phyloP scores from a whole-genome alignment of 192 early-diverging fungal species.

The Chytriomyces sp. region DNA sequence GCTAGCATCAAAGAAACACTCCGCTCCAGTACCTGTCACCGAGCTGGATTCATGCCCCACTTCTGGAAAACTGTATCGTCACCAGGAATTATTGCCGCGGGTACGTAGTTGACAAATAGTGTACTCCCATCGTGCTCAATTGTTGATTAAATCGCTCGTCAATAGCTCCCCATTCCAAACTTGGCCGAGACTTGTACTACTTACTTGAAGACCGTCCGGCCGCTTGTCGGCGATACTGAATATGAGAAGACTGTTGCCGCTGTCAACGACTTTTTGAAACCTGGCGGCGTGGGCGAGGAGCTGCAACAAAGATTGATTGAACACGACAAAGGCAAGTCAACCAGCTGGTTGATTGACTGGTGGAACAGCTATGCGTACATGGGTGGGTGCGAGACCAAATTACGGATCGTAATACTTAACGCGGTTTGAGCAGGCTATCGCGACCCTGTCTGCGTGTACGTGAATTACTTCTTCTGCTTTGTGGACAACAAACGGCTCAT shows the following conservation, averaged over 20 bases:
- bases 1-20: neutral
- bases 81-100: neutral
- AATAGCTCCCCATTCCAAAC: conserved; percentile 86
- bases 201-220: conserved; percentile 78
- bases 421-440: too few relatives aligned
- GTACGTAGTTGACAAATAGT: neutral
- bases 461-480: conserved; percentile 95
- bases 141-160: neutral
- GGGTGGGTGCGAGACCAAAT: too few relatives aligned
- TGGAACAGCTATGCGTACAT: conserved; percentile 78
- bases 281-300: conserved; percentile 74
- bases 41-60: neutral
- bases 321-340: conserved; percentile 69
- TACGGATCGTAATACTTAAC: too few relatives aligned
- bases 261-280: conserved; percentile 76
- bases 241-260: conserved; percentile 66
- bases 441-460: conserved; percentile 90
- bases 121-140: neutral
- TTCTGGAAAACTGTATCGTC: neutral
- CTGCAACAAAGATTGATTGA: conserved; percentile 81
- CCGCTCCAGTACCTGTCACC: neutral
- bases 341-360: conserved; percentile 96
- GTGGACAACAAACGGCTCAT: conserved; percentile 82
- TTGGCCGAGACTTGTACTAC: conserved; percentile 76
- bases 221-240: conserved; percentile 66